Conservation (phyloP, 805 yeast species). For the Kazachstania bromeliacearum region DNA sequence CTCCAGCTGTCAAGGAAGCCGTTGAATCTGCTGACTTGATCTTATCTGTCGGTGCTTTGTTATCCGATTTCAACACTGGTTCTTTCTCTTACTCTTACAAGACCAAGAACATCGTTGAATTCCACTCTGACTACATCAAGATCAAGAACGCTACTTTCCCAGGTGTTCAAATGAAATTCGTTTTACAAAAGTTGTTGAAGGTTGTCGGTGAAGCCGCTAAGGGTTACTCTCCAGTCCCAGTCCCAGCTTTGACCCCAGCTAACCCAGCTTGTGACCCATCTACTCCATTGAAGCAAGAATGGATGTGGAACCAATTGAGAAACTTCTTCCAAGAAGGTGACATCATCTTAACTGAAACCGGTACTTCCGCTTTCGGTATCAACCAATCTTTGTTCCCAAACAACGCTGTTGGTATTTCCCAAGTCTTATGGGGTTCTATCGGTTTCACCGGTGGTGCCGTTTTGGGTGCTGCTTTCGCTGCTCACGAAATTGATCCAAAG, state of each 20-base stretch:
- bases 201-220: slow-evolving; percentile 32
- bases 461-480: slow-evolving; percentile 60
- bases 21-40: slow-evolving; percentile 71
- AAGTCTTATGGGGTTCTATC: slow-evolving; percentile 69
- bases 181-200: slow-evolving; percentile 36
- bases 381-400: slow-evolving; percentile 56
- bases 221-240: slow-evolving; percentile 42
- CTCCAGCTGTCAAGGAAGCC: slow-evolving; percentile 59
- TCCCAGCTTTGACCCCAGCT: slow-evolving; percentile 43
- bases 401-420: slow-evolving; percentile 56
- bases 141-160: slow-evolving; percentile 62
- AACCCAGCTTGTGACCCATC: slow-evolving; percentile 37
- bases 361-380: slow-evolving; percentile 69
- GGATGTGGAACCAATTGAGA: slow-evolving; percentile 58
- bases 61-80: slow-evolving; percentile 87
- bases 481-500: slow-evolving; percentile 50
- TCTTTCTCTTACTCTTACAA: slow-evolving; percentile 69
- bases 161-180: slow-evolving; percentile 60
- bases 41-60: slow-evolving; percentile 69
- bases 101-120: slow-evolving; percentile 66
- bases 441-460: slow-evolving; percentile 64
- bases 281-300: slow-evolving; percentile 50
- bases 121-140: slow-evolving; percentile 69
- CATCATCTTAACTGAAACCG: slow-evolving; percentile 60
- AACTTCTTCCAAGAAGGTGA: slow-evolving; percentile 59